Percentiles rank a stretch among this genome's conserved stretches.
These are phyloP conservation scores for Lachancea sp. DNA, from an alignment of 805 yeast species.

Conservation along the genomic window DNA sequence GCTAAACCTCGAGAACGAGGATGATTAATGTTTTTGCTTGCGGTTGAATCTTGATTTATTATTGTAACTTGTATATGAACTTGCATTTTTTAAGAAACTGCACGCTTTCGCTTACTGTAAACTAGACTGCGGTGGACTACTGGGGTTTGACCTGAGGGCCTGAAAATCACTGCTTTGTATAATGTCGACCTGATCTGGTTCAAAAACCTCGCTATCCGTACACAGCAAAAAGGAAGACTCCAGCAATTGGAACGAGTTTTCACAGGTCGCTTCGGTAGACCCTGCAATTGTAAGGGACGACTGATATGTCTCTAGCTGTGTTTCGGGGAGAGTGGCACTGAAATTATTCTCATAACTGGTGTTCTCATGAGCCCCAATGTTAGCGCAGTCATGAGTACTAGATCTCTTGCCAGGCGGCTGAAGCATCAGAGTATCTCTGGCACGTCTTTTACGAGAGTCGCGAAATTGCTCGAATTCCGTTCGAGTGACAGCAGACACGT, in stretches of 20 bases:
- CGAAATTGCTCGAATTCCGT: constrained; percentile 2
- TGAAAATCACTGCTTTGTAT: constrained; percentile 2
- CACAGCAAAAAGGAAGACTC: constrained; percentile 1
- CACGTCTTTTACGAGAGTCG: constrained; percentile 1
- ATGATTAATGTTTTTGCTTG: constrained; percentile 1
- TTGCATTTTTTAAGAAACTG: too few species aligned
- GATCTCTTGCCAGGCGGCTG: not conserved
- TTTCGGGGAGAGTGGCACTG: too few species aligned
- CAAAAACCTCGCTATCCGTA: not conserved
- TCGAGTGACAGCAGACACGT: constrained; percentile 1
- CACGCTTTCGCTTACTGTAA: not conserved
- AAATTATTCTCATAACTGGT: too few species aligned
- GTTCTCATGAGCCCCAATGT: not conserved
- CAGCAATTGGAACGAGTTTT: not conserved
- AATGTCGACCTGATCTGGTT: not conserved
- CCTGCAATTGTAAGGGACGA: not conserved
- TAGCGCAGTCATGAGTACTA: not conserved
- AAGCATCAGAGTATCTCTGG: not conserved
- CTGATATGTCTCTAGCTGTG: too few species aligned
- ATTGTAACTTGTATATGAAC: constrained; percentile 2
- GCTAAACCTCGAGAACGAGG: constrained; percentile 14
- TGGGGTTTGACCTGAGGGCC: not conserved
- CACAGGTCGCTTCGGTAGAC: not conserved
- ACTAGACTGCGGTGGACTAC: not conserved
- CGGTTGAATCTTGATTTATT: not conserved